phyloP scores from a whole-genome alignment of 208 protist species.

The Leishmania tropica region DNA sequence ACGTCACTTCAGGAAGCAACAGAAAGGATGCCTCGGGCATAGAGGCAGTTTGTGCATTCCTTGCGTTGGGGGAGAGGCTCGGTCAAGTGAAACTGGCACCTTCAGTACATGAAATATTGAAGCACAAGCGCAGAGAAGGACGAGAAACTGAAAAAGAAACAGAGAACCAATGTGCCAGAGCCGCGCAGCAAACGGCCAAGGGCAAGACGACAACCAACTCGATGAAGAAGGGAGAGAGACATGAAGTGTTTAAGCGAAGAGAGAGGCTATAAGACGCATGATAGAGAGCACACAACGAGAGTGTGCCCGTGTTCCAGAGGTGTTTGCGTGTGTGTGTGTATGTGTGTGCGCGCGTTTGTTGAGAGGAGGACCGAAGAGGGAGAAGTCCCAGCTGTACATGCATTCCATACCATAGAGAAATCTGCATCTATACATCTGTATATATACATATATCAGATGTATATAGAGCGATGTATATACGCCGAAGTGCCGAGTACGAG shows the following conservation, averaged over 20 bases:
- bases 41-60: background rate
- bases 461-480: background rate
- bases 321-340: background rate
- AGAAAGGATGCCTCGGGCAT: background rate
- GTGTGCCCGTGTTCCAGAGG: background rate
- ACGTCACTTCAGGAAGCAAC: background rate
- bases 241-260: background rate
- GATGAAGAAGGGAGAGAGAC: background rate
- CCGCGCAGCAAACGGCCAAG: background rate
- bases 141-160: background rate
- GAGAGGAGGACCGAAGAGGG: background rate
- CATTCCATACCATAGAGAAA: background rate
- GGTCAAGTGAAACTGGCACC: background rate
- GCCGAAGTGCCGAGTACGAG: background rate
- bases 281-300: background rate
- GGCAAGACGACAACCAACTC: background rate
- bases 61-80: background rate
- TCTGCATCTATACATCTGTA: background rate
- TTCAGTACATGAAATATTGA: background rate
- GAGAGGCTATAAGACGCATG: background rate
- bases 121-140: background rate
- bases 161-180: background rate
- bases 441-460: background rate
- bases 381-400: background rate
- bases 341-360: background rate